Conservation (phyloP, 331 rosid genomes). For the Erythrophleum ivorense region DNA sequence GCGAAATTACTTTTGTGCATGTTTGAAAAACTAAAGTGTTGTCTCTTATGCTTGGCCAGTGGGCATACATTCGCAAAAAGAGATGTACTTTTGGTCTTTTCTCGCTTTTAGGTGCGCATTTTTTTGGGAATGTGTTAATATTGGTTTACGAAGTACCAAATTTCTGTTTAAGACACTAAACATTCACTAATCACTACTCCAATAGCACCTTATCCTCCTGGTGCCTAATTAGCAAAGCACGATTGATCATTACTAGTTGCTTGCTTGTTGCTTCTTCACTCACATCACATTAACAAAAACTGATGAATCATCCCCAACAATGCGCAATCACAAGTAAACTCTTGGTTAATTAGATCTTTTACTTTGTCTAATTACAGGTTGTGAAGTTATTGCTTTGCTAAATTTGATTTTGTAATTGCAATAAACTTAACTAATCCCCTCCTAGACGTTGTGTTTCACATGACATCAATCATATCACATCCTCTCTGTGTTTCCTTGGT, state of each 20-base stretch:
- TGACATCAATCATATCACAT: neutral
- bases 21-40: conserved; percentile 32
- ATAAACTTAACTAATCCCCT: neutral
- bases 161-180: conserved; percentile 49
- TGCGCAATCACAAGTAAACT: neutral
- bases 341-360: neutral
- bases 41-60: conserved; percentile 40
- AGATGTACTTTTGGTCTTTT: conserved; percentile 47
- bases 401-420: neutral
- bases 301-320: neutral
- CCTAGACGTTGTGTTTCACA: conserved; percentile 35
- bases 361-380: neutral
- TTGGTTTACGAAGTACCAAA: conserved; percentile 44
- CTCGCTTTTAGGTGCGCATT: conserved; percentile 44
- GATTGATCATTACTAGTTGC: too few species aligned
- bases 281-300: neutral
- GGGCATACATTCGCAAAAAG: conserved; percentile 49
- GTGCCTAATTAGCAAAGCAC: conserved; percentile 4
- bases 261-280: neutral
- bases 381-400: too few species aligned
- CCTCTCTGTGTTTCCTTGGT: conserved; percentile 17
- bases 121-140: conserved; percentile 36
- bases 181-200: conserved; percentile 42
- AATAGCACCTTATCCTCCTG: conserved; percentile 36
- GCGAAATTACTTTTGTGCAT: neutral